Evolutionary conservation across 2,329 filamentous ascomycete species (phyloP), one percentile per base, ranked within the genome.

Genomic region (Rhinocladiella mackenziei): DNA sequence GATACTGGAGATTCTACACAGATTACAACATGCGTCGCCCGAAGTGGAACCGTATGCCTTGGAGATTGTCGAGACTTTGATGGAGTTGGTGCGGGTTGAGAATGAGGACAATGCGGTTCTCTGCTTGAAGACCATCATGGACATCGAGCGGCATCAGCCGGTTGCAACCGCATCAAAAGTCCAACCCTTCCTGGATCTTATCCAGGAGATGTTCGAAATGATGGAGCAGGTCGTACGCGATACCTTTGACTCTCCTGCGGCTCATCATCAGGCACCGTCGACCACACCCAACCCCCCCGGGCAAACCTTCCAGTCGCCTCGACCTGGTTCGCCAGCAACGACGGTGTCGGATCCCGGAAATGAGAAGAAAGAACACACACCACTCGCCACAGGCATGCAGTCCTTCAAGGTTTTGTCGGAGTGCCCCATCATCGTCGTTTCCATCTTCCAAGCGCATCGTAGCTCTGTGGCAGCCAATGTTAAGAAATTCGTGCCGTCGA

Each of bases 101-200:
- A 98, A 98, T 59, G 92, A 99, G 68, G 92, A 99, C 53, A 99
- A 98, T 74, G 92, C 91, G 2, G 88, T 94, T n/a, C 72, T 98
- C 51, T 96, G 91, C 63, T 88, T 99, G 69, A 98, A 98, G 73
- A 94, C 91, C 10, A 88, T 94, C 39, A 96, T 95, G 72, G 92
- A 99, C 62, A 83, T 97, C 54, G 88, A 94, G 76, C 83, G 92
- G 36, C 88, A 95, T 62, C 91, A 97, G 66, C 80, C 83, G 45
- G 94, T 91, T 68, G 81, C 83, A 18, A 80, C 96, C 5, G 69
- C 71, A n/a, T 76, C 78, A 45, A 89, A 86, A 62, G 89, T 96
- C 3, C 91, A 97, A 64, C 77, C 81, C 2, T 98, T 98, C 64
- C 71, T 99, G 47, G 82, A 84, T 43, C 74, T 99, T 26, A 97